Conservation (phyloP, 1,284 basidiomycete species). For the Ceratobasidium theobromae region DNA sequence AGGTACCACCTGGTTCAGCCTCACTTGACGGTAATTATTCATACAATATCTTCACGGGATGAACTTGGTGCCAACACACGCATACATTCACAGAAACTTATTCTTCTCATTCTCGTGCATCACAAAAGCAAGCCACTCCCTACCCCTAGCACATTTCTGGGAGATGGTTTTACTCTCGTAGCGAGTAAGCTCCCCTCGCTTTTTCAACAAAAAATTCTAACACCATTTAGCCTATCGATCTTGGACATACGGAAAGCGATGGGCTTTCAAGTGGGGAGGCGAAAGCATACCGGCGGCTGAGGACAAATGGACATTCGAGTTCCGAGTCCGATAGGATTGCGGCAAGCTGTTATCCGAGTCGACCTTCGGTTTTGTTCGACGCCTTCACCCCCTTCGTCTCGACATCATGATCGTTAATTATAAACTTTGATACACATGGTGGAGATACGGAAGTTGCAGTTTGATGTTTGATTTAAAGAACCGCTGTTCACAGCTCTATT, state of each 20-base stretch:
- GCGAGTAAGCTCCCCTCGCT: slow-evolving; percentile 1
- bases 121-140: slow-evolving; percentile 17
- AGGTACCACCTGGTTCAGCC: slow-evolving; percentile 22
- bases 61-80: not conserved
- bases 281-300: slow-evolving; percentile 17
- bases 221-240: not conserved
- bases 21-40: slow-evolving; percentile 3
- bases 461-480: not conserved
- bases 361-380: slow-evolving; percentile 5
- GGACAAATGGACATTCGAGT: slow-evolving; percentile 25
- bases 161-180: slow-evolving; percentile 20
- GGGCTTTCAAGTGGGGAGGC: slow-evolving; percentile 26
- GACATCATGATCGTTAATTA: slow-evolving; percentile 7
- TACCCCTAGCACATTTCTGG: slow-evolving; percentile 1
- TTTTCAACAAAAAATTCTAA: not conserved
- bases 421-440: slow-evolving; percentile 1
- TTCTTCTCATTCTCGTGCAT: slow-evolving; percentile 15
- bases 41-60: not conserved
- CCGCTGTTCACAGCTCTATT: not conserved
- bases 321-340: slow-evolving; percentile 16
- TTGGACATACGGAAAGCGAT: slow-evolving; percentile 23
- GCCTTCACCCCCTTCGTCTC: slow-evolving; percentile 17
- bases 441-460: not conserved
- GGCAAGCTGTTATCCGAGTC: not conserved
- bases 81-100: slow-evolving; percentile 33